Evolutionary conservation across 495 filamentous ascomycete genomes (phyloP).

Genomic region (Neurospora sp.): DNA sequence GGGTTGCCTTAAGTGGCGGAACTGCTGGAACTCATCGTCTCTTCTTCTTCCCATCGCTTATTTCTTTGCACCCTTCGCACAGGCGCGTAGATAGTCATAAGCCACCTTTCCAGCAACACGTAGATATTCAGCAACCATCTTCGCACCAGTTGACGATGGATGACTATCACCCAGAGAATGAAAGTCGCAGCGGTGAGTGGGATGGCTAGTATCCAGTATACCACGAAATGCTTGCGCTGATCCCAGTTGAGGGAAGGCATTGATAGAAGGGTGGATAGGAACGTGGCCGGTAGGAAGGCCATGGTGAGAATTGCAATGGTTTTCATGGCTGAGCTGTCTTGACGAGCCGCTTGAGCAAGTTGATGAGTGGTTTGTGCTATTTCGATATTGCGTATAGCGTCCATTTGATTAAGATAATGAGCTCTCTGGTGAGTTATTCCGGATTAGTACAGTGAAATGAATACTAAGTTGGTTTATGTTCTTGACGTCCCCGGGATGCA

Average conservation of each 20-base stretch:
- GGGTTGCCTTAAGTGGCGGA: too few relatives aligned
- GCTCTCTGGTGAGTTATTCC: neutral
- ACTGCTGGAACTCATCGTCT: neutral
- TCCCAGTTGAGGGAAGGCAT: slow-evolving; percentile 28
- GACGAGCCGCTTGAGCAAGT: slow-evolving; percentile 20
- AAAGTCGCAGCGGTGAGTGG: slow-evolving; percentile 19
- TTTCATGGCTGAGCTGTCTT: slow-evolving; percentile 28
- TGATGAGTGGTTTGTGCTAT: neutral
- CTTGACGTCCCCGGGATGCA: too few relatives aligned
- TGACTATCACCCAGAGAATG: slow-evolving; percentile 8
- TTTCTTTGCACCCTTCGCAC: too few relatives aligned
- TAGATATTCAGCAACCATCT: neutral
- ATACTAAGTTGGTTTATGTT: too few relatives aligned
- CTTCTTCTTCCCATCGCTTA: neutral
- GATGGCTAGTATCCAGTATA: slow-evolving; percentile 27
- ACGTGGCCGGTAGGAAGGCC: slow-evolving; percentile 14
- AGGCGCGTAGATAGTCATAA: too few relatives aligned
- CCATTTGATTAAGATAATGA: neutral
- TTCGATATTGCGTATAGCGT: neutral
- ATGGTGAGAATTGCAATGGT: slow-evolving; percentile 30
- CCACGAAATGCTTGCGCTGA: slow-evolving; percentile 19
- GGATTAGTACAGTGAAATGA: too few relatives aligned
- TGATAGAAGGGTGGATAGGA: slow-evolving; percentile 25
- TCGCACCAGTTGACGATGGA: neutral
- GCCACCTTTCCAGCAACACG: neutral